These are phyloP conservation scores for Sonneratia caseolaris DNA, from an alignment of 345 rosid species.

Conservation along the genomic window DNA sequence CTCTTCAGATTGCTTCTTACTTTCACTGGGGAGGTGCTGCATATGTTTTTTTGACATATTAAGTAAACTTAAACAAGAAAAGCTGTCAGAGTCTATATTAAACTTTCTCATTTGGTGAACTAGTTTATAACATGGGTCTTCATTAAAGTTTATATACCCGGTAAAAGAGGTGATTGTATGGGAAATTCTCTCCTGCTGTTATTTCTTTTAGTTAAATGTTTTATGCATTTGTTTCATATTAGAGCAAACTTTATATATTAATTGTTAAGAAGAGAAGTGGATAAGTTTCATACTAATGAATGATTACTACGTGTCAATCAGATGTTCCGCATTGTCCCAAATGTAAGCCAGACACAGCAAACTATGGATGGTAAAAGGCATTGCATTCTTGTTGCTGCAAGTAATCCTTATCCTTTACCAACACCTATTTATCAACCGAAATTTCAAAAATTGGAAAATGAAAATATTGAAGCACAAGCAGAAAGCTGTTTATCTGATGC, in stretches of 20 bases:
- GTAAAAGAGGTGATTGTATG: no score
- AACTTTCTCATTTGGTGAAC: background rate
- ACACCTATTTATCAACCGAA: constrained; percentile 86
- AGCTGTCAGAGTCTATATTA: background rate
- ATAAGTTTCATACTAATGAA: background rate
- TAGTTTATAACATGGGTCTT: no score
- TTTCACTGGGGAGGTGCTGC: background rate
- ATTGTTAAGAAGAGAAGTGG: background rate
- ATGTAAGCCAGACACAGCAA: constrained; percentile 59
- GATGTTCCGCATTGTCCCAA: constrained; percentile 56
- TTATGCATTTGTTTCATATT: background rate
- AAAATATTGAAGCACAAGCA: constrained; percentile 43
- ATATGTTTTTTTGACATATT: background rate
- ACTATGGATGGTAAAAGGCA: constrained; percentile 66
- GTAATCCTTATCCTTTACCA: constrained; percentile 83
- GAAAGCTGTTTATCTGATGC: constrained; percentile 81
- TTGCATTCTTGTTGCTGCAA: constrained; percentile 84
- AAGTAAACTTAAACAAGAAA: background rate
- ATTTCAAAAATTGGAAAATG: constrained; percentile 51
- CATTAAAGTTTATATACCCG: no score
- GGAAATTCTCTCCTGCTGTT: background rate
- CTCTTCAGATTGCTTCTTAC: background rate
- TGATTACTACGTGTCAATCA: constrained; percentile 15
- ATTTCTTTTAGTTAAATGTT: background rate
- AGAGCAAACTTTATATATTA: background rate